These are phyloP conservation scores for Oryza nivara DNA, from an alignment of 176 grass and related monocot genomes.

Conservation along the genomic window DNA sequence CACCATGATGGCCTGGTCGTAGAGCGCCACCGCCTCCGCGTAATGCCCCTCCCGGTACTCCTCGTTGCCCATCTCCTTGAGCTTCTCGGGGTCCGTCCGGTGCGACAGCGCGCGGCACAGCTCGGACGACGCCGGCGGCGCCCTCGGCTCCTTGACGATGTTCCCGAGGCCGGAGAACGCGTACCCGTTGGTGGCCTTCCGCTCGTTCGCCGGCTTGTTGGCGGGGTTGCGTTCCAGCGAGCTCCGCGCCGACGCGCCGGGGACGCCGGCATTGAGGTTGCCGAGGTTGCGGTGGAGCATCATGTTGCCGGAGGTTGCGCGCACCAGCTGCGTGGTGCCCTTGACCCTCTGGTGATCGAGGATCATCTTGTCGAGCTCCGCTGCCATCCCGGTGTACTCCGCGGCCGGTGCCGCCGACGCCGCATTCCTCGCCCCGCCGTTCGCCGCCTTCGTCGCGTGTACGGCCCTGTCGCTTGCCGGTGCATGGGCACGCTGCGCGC, in stretches of 20 bases:
- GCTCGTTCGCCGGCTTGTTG: slow-evolving; percentile 41
- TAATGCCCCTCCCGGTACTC: slow-evolving; percentile 86
- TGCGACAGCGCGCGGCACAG: slow-evolving; percentile 71
- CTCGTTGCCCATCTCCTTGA: slow-evolving; percentile 97
- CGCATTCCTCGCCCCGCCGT: slow-evolving; percentile 24
- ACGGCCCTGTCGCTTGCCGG: neutral
- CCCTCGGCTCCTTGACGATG: slow-evolving; percentile 44
- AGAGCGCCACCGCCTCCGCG: slow-evolving; percentile 77
- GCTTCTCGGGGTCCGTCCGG: slow-evolving; percentile 72
- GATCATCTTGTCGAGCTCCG: slow-evolving; percentile 90
- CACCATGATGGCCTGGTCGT: slow-evolving; percentile 86
- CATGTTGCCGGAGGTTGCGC: slow-evolving; percentile 82
- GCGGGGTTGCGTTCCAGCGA: slow-evolving; percentile 37
- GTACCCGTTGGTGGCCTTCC: slow-evolving; percentile 38
- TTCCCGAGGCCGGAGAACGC: slow-evolving; percentile 49
- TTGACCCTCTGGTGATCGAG: slow-evolving; percentile 65
- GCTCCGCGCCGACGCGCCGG: slow-evolving; percentile 27
- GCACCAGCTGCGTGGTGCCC: slow-evolving; percentile 61
- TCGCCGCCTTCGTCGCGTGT: slow-evolving; percentile 5
- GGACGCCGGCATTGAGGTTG: slow-evolving; percentile 54
- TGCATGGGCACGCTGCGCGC: neutral
- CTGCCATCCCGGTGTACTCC: slow-evolving; percentile 73
- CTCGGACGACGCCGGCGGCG: neutral
- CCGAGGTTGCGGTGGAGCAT: slow-evolving; percentile 92
- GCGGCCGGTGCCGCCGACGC: neutral